Base-by-base conservation (phyloP, 208 protist genomes). In the Leishmania lainsoni region DNA sequence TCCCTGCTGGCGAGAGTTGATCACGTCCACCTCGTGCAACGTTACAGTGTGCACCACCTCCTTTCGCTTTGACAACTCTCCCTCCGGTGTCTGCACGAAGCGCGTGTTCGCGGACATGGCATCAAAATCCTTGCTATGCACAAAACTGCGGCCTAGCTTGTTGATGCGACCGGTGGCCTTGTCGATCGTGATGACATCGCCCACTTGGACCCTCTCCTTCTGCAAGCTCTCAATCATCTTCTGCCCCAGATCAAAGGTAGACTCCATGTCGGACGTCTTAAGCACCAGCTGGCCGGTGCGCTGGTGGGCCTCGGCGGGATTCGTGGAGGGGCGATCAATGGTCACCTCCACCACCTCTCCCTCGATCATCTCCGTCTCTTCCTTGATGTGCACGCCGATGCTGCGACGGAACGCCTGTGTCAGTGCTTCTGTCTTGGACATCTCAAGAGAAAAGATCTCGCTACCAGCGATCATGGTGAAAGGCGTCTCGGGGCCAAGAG, bases 201-300 rank as follows among this genome's bases (percentile, higher is more conserved):
- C 99, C 22, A 98, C 94, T 76, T 96, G 89, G 32, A 99, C 96
- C 91, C 99, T 99, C 88, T 99, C 99, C 87, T 99, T 99, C 73
- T 96, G 96, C 48, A 99, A 91, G 71, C 95, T 92, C 45, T 99
- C 99, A 85, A 99, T 99, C 99, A 99, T 99, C 90, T 99, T 99
- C 70, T 95, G 88, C n/a, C 99, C 99, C 12, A 99, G 92, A 85
- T 99, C 99, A 90, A 99, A 99, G 20, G 99, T 94, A 2, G 99
- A 99, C 89, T 99, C 99, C 99, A 99, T 99, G 77, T 99, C 99
- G 9, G 99, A 99, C 39, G 99, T 99, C 91, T 99, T 99, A 2
- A 99, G 89, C 49, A 99, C 99, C n/a, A 99, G 90, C 86, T 99
- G 98, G 58, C 99, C 99, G 42, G 95, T 98, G 83, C 99, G 99